These are phyloP conservation scores for Clitocybe nebularis DNA, from an alignment of 1,284 basidiomycete species.

Conservation along the genomic window DNA sequence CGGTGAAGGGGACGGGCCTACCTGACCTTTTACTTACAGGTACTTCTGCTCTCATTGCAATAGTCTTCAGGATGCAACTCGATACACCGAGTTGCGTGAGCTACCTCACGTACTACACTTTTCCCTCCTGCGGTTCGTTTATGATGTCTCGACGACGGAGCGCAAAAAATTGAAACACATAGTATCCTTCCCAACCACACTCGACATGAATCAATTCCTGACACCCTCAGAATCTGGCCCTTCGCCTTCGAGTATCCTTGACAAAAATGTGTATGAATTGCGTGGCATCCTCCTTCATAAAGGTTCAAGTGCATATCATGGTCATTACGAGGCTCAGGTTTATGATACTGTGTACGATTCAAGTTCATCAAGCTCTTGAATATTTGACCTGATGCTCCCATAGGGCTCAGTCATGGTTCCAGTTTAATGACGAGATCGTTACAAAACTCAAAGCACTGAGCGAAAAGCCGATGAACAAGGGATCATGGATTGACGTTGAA, in stretches of 20 bases:
- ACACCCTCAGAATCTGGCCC: conserved; percentile 21
- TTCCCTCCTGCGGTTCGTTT: conserved; percentile 86
- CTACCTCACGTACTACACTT: conserved; percentile 87
- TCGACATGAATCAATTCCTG: conserved; percentile 74
- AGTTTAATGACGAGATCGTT: conserved; percentile 83
- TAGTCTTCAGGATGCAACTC: conserved; percentile 69
- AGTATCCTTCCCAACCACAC: conserved; percentile 66
- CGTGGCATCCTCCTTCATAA: conserved; percentile 82
- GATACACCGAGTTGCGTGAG: conserved; percentile 61
- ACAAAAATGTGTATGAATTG: conserved; percentile 63
- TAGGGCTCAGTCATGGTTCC: conserved; percentile 79
- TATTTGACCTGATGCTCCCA: conserved; percentile 8
- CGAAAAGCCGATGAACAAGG: conserved; percentile 13
- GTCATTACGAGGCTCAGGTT: conserved; percentile 90
- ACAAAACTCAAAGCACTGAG: conserved; percentile 57
- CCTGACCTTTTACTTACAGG: conserved; percentile 32
- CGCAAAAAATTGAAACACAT: conserved; percentile 81
- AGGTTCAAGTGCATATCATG: conserved; percentile 84
- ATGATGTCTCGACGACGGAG: conserved; percentile 70
- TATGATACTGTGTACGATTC: conserved; percentile 61
- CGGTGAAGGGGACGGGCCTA: neutral
- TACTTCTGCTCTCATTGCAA: conserved; percentile 78
- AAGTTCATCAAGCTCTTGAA: conserved; percentile 6
- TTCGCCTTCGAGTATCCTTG: conserved; percentile 11
- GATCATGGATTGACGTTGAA: conserved; percentile 9